A percentile compares a stretch with the other conserved stretches of the same genome.
phyloP scores from a whole-genome alignment of 2,329 filamentous ascomycete species.

The Apiospora saccharicola region DNA sequence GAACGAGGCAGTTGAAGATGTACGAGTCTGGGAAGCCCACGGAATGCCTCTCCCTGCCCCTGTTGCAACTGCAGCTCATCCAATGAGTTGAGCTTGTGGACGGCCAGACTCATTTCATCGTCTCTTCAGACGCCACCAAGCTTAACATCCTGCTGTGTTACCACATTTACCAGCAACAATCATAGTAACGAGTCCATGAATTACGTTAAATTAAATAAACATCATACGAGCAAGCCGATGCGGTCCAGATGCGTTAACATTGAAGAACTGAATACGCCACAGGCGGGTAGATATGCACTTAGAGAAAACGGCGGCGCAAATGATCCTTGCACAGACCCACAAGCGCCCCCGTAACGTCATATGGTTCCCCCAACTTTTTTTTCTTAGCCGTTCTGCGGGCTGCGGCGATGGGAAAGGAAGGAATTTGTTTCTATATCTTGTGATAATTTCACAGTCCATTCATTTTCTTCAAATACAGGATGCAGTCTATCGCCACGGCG shows the following conservation, averaged over 20 bases:
- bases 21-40: background rate
- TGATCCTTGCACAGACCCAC: slow-evolving; percentile 10
- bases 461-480: slow-evolving; percentile 6
- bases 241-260: background rate
- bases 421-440: background rate
- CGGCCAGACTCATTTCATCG: background rate
- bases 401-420: background rate
- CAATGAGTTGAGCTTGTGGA: background rate
- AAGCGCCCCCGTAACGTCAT: slow-evolving; percentile 19
- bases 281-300: background rate
- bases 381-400: slow-evolving; percentile 9
- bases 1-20: background rate
- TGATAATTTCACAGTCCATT: background rate
- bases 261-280: background rate
- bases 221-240: background rate
- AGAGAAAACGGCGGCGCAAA: background rate
- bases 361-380: slow-evolving; percentile 7
- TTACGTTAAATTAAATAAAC: background rate
- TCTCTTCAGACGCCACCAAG: background rate
- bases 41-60: background rate
- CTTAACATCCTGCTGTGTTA: background rate
- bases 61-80: background rate
- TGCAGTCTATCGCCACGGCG: slow-evolving; percentile 27
- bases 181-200: background rate
- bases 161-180: background rate